phyloP scores from a whole-genome alignment of 176 grass and related monocot genomes.

The Carex pumila region DNA sequence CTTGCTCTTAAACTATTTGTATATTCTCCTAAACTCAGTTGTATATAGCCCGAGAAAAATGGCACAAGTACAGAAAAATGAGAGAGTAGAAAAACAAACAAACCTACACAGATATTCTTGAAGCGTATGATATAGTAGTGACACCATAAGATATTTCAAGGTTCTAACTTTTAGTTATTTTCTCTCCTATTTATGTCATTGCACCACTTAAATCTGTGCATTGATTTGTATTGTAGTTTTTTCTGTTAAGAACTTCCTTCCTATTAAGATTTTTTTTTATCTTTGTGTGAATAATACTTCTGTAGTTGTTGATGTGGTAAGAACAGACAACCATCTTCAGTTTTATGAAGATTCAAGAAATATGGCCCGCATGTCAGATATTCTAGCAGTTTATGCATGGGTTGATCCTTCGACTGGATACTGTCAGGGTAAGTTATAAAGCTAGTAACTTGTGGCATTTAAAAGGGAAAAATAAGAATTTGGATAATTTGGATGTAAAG shows the following conservation, averaged over 20 bases:
- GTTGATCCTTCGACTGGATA: conserved; percentile 97
- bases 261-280: not conserved
- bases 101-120: not conserved
- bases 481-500: not conserved
- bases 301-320: conserved; percentile 98
- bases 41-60: not conserved
- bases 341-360: conserved; percentile 97
- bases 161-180: not conserved
- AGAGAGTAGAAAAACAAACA: not conserved
- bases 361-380: conserved; percentile 99
- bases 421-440: conserved; percentile 66
- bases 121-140: not conserved
- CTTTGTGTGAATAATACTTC: conserved; percentile 3
- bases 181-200: not conserved
- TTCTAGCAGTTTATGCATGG: conserved; percentile 99
- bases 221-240: not conserved
- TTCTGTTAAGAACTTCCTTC: not conserved
- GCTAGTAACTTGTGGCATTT: conserved; percentile 21
- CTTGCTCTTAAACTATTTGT: not conserved
- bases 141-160: not conserved
- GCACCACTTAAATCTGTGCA: not conserved
- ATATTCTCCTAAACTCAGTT: not conserved
- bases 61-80: not conserved
- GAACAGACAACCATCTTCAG: conserved; percentile 91
- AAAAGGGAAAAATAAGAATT: conserved; percentile 4